Base-by-base conservation (phyloP, 176 grass and related monocot genomes). In the Poa pratensis region DNA sequence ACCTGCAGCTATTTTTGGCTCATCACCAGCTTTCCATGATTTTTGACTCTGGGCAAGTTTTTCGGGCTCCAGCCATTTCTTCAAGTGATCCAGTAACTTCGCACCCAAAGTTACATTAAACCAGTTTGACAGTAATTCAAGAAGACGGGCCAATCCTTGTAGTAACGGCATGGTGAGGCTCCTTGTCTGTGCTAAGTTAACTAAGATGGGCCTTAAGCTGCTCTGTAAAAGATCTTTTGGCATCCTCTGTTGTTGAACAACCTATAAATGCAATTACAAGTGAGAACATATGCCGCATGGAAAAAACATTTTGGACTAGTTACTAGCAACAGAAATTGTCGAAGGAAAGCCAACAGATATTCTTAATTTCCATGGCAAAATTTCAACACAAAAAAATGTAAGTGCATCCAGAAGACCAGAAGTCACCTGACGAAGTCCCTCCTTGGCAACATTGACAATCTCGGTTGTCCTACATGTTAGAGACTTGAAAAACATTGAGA, bases 401-500 rank as follows among this genome's bases (percentile, higher is more conserved):
- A 50, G 6, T 84, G 80, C 17, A 62, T 65, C 18, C 54, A 66
- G 83, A 86, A 27, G 54, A 55, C 18, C 54, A 66, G 83, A 86
- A 27, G 54, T 23, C 10, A 99, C 96, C 96, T 99, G 96, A 69
- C 96, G 96, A 79, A 99, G 94, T 37, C 96, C 96, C 73, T 99
- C 96, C 84, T 99, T 99, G 22, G 96, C 96, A 78, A 99, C 96
- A 84, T 89, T 91, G 45, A 99, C 96, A 81, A 99, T 99, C 73
- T 99, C 96, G 4, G 91, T 87, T 2, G 96, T 96, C 40, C 91
- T 89, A 83, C 94, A 99, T 59, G 96, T 99, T 51, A 99, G 66
- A 84, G 96, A 99, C 83, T 99, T 99, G 64, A 99, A 99, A 83
- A 99, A 99, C 96, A 99, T 99, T 42, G 96, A 90, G 69, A 99